Evolutionary conservation across 345 rosid genomes (phyloP).

Genomic region (Eucalyptus sp.): DNA sequence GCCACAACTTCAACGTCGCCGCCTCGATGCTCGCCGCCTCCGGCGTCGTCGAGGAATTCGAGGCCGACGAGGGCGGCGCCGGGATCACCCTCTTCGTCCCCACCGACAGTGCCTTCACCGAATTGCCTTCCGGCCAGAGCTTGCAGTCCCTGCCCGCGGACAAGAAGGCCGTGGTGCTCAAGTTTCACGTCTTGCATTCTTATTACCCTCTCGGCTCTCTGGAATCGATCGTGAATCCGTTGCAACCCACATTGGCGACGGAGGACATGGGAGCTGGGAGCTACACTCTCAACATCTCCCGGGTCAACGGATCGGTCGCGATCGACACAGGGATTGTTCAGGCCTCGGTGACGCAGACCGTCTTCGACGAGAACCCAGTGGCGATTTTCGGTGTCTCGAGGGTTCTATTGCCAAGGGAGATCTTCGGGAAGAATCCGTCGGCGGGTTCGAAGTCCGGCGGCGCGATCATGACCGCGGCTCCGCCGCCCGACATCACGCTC

Average conservation of each 20-base stretch:
- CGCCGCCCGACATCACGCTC: constrained; percentile 29
- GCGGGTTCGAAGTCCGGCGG: constrained; percentile 3
- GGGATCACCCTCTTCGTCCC: constrained; percentile 90
- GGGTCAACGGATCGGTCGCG: constrained; percentile 71
- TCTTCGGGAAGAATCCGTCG: constrained; percentile 31
- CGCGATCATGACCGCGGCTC: constrained; percentile 7
- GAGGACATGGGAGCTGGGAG: constrained; percentile 72
- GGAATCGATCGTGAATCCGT: constrained; percentile 83
- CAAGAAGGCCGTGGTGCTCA: constrained; percentile 52
- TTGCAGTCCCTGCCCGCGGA: constrained; percentile 74
- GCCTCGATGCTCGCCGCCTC: constrained; percentile 75
- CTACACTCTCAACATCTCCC: constrained; percentile 70
- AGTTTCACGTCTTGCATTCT: constrained; percentile 79
- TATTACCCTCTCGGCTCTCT: constrained; percentile 89
- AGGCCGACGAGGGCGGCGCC: constrained; percentile 77
- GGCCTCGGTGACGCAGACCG: constrained; percentile 78
- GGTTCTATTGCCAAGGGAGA: constrained; percentile 71
- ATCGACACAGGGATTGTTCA: constrained; percentile 70
- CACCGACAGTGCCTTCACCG: constrained; percentile 62
- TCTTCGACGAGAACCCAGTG: constrained; percentile 79
- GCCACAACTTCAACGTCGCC: constrained; percentile 79
- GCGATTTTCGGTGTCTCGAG: constrained; percentile 80
- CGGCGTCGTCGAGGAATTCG: constrained; percentile 63
- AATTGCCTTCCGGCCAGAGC: constrained; percentile 45
- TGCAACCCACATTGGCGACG: constrained; percentile 86